Evolutionary conservation across 2,329 filamentous ascomycete species (phyloP).

Genomic region (Akanthomyces lecanii): DNA sequence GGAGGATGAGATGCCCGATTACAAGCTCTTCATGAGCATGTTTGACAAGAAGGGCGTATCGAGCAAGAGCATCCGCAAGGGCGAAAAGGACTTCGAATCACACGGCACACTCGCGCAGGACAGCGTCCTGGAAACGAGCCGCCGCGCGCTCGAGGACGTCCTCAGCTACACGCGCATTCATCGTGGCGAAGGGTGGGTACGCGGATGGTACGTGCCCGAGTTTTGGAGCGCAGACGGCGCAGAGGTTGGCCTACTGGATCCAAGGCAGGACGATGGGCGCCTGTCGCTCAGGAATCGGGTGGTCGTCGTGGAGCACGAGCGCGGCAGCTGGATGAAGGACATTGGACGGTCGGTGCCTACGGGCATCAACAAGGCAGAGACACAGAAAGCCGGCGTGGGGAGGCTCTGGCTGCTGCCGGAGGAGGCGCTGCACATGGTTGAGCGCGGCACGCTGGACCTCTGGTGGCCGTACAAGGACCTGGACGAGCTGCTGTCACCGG

Average conservation of each 20-base stretch:
- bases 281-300: constrained; percentile 44
- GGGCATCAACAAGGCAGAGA: constrained; percentile 40
- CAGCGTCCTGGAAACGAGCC: constrained; percentile 71
- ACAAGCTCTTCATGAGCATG: constrained; percentile 62
- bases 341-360: constrained; percentile 63
- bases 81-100: constrained; percentile 95
- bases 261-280: constrained; percentile 23
- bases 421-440: constrained; percentile 83
- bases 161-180: constrained; percentile 74
- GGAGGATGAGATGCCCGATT: constrained; percentile 82
- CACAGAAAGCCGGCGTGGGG: constrained; percentile 45
- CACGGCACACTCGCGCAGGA: constrained; percentile 83
- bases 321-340: constrained; percentile 67
- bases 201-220: constrained; percentile 72
- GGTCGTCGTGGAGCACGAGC: constrained; percentile 67
- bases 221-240: constrained; percentile 36
- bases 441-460: constrained; percentile 81
- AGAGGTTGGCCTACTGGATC: not conserved
- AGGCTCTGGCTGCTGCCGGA: constrained; percentile 84
- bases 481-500: constrained; percentile 39
- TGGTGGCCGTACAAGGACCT: constrained; percentile 68
- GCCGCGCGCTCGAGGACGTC: constrained; percentile 84
- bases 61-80: constrained; percentile 72
- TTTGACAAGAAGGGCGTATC: constrained; percentile 49
- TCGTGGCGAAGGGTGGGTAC: constrained; percentile 57